Conservation (phyloP, 2,329 filamentous ascomycete species). For the Aspergillus sojae region DNA sequence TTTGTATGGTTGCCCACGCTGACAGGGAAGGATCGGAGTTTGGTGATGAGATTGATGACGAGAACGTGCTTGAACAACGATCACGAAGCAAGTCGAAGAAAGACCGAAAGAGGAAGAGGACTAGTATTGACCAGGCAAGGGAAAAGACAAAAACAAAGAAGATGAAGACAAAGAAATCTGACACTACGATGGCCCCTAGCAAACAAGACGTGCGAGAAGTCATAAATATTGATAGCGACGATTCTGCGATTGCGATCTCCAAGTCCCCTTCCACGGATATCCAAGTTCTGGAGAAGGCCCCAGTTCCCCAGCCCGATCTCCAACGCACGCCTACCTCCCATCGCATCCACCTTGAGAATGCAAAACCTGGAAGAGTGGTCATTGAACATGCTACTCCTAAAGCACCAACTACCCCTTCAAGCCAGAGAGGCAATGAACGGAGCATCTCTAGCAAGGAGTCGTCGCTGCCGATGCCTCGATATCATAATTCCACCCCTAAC, state of each 20-base stretch:
- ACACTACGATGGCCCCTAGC: background rate
- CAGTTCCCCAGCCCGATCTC: background rate
- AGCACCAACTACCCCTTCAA: background rate
- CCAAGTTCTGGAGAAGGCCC: background rate
- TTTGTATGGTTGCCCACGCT: constrained; percentile 5
- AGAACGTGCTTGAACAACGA: background rate
- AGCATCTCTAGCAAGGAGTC: background rate
- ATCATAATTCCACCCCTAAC: background rate
- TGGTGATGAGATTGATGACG: constrained; percentile 28
- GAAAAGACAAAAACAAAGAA: background rate
- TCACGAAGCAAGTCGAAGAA: constrained; percentile 1
- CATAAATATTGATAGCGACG: background rate
- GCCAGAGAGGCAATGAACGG: background rate
- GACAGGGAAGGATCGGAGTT: constrained; percentile 18
- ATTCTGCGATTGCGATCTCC: background rate
- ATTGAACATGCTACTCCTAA: background rate
- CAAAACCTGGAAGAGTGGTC: background rate
- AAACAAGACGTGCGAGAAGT: background rate
- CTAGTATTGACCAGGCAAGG: background rate
- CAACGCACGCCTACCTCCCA: background rate
- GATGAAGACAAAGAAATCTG: too few relatives aligned
- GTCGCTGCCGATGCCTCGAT: background rate
- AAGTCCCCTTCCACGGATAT: background rate
- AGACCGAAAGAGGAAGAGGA: constrained; percentile 6
- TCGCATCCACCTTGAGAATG: background rate